phyloP scores from a whole-genome alignment of 441 rosid genomes.

The Omphalea diandra region DNA sequence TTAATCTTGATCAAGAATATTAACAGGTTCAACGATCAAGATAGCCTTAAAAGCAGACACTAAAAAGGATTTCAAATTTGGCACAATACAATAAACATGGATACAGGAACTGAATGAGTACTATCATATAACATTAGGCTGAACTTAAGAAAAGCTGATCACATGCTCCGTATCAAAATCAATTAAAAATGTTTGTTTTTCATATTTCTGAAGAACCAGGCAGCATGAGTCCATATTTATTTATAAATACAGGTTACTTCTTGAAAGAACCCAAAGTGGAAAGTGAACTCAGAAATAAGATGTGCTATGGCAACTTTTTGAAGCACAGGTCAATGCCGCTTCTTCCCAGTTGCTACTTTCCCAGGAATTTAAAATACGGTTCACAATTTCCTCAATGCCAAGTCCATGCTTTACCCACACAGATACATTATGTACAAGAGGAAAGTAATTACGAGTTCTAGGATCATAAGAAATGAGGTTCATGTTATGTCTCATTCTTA shows the following conservation, averaged over 20 bases:
- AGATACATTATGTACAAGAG: neutral
- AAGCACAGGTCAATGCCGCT: conserved; percentile 40
- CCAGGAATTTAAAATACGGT: too few relatives aligned
- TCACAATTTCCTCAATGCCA: too few relatives aligned
- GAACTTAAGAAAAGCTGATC: neutral
- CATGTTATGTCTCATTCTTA: neutral
- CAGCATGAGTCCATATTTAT: neutral
- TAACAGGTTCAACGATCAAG: too few relatives aligned
- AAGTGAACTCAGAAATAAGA: neutral
- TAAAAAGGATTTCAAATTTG: too few relatives aligned
- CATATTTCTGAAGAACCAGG: neutral
- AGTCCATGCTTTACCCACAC: conserved; percentile 88
- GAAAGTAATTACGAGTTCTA: neutral
- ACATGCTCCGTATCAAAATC: neutral
- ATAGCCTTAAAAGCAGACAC: too few relatives aligned
- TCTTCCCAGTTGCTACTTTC: conserved; percentile 84
- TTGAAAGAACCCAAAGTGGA: neutral
- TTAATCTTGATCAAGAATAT: too few relatives aligned
- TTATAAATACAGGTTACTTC: neutral
- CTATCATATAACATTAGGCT: neutral
- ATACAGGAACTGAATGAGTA: neutral
- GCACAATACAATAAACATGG: too few relatives aligned
- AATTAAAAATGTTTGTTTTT: neutral
- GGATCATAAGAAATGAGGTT: neutral
- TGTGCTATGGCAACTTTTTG: neutral